These are phyloP conservation scores for Fusarium sp. DNA, from an alignment of 2,329 filamentous ascomycete species.

Conservation along the genomic window DNA sequence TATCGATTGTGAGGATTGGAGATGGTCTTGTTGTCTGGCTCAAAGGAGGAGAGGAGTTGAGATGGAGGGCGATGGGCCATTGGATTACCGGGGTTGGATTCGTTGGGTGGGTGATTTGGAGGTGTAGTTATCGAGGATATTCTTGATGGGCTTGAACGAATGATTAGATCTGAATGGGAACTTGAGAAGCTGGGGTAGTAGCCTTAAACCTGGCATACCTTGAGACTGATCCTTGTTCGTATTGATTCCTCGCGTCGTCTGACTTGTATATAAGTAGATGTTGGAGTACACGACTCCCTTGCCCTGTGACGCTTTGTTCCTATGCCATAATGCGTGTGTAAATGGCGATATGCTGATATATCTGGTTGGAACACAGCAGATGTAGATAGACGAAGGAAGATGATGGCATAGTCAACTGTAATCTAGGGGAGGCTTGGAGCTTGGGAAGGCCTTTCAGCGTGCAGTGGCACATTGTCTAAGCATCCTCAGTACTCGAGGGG, in stretches of 20 bases:
- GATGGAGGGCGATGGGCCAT: conserved; percentile 39
- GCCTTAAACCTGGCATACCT: neutral
- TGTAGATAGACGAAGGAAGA: neutral
- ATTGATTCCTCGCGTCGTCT: neutral
- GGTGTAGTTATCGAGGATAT: conserved; percentile 8
- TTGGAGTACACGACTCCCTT: neutral
- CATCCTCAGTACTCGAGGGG: neutral
- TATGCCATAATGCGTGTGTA: neutral
- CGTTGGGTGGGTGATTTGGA: conserved; percentile 42
- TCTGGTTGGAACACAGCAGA: neutral
- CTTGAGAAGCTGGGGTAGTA: neutral
- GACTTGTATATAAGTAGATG: neutral
- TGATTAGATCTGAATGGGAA: neutral
- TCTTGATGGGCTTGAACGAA: neutral
- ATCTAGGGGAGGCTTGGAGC: no score
- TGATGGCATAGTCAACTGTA: neutral
- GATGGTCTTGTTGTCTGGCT: conserved; percentile 49
- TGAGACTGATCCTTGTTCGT: neutral
- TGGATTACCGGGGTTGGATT: conserved; percentile 42
- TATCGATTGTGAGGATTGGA: conserved; percentile 45
- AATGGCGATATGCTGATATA: neutral
- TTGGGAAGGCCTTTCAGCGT: neutral
- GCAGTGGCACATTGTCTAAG: neutral
- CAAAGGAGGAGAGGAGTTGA: conserved; percentile 39
- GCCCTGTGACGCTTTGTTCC: neutral